Base-by-base conservation (phyloP, 106 monocot species). In the Iris macrosiphon region DNA sequence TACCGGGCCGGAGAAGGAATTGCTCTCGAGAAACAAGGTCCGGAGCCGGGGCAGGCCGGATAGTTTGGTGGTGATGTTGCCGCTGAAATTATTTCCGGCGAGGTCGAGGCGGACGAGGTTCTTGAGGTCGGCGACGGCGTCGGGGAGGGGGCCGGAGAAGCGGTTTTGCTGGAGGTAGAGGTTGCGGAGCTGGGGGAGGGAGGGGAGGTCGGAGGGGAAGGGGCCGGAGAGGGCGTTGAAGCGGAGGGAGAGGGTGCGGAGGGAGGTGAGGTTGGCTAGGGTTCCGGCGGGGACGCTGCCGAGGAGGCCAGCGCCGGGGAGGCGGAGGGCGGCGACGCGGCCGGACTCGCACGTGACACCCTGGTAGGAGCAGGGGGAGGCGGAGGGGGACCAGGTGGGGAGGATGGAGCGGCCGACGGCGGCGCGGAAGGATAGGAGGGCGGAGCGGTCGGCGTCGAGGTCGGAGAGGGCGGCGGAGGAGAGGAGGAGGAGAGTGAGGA, bases 231-330 rank as follows among this genome's bases (percentile, higher is more conserved):
- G 79, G 3, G 43, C 56, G 60, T 82, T 86, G 74, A 37, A 49
- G 14, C 82, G 85, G 54, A 92, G 76, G 44, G 69, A 72, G 18
- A 92, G 81, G 0, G 67, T 73, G 25, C 62, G 52, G 33, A 92
- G 86, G 3, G 52, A 64, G 12, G 92, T 86, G 24, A 92, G 91
- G 56, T 76, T 82, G 3, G 77, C 72, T 28, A 92, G 12, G 10
- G 70, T 51, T 4, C 73, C 67, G 4, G 20, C 20, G 1, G 85
- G 85, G 17, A 92, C 63, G 13, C 15, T 11, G 34, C 90, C 85
- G 0, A 65, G 25, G 14, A 91, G 78, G 7, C 78, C 62, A n/a
- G 47, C 39, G 33, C 58, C 85, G 14, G 90, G 90, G 29, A 91
- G 80, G 21, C 72, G 90, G 47, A 91, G 75, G 64, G 28, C 54